Conservation (phyloP, 2,329 filamentous ascomycete species). For the Exophiala sideris region DNA sequence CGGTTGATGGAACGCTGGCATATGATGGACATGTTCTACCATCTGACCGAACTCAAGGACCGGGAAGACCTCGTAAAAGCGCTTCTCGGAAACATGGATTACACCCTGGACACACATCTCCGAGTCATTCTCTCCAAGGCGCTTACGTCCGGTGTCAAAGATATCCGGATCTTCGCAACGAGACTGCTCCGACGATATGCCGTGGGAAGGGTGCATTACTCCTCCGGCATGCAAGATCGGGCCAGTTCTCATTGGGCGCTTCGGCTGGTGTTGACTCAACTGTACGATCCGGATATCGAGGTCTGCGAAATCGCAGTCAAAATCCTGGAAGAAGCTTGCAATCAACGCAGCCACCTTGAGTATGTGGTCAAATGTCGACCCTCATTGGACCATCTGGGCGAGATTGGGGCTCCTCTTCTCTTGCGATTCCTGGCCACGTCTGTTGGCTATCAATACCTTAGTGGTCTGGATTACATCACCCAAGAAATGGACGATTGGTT, state of each 20-base stretch:
- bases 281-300: constrained; percentile 95
- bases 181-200: constrained; percentile 85
- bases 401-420: constrained; percentile 90
- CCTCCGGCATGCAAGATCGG: constrained; percentile 36
- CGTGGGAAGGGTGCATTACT: constrained; percentile 51
- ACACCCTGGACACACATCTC: constrained; percentile 81
- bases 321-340: constrained; percentile 95
- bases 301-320: constrained; percentile 96
- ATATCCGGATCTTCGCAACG: constrained; percentile 86
- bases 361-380: constrained; percentile 96
- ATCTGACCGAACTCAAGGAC: constrained; percentile 87
- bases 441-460: constrained; percentile 94
- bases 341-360: constrained; percentile 83
- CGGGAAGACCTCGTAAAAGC: constrained; percentile 88
- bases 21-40: constrained; percentile 99
- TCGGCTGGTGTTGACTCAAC: constrained; percentile 89
- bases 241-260: constrained; percentile 92
- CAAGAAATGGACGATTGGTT: constrained; percentile 99
- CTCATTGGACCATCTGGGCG: constrained; percentile 88
- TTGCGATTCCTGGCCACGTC: constrained; percentile 92
- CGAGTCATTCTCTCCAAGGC: constrained; percentile 91
- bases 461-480: constrained; percentile 96
- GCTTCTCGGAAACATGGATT: constrained; percentile 87
- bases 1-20: constrained; percentile 93
- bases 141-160: constrained; percentile 82